Base-by-base conservation (phyloP, 23 red algal species). In the Gracilaria caudata region DNA sequence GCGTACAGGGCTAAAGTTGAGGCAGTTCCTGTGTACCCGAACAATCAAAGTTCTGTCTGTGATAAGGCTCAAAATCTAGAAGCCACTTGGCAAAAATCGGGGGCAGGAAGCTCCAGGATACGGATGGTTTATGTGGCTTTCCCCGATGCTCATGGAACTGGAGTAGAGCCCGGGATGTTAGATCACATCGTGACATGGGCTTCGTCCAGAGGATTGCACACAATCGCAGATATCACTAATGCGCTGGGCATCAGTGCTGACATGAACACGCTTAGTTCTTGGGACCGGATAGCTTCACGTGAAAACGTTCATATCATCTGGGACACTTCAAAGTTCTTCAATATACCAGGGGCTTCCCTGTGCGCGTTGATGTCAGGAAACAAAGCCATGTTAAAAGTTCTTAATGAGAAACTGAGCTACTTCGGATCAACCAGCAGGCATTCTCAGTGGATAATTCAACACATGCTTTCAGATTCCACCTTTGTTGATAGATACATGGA, bases 291-390 rank as follows among this genome's bases (percentile, higher is more conserved):
- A 26, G 36, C 37, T 23, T 37, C 92, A 9, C 73, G 81, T 12
- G 87, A 94, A 7, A 81, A 94, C 77, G 87, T 98, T 32, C 96
- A 98, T 78, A 77, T 98, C 21, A 82, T 94, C 12, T 98, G 92
- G 92, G 74, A 82, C 28, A 83, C 92, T 68, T 87, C 86, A 45
- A 93, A 94, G 70, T 75, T 75, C 24, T 75, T 75, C 39, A 29
- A 29, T n/a, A 75, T 75, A 49, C 70, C 70, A 45, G 70, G 70
- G n/a, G 43, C 43, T 26, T 75, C 38, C 12, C 38, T 75, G 37
- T 46, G 70, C 10, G 29, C 77, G 21, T 34, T 81, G 33, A 61
- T n/a, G 35, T 44, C 58, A 38, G 11, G 38, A 34, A 64, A 81
- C 77, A 59, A 81, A 26, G 77, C n/a, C 4, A 29, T 81, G 39